phyloP scores from a whole-genome alignment of 1,139 yeast species.

The Zygosaccharomyces pseudobailii region DNA sequence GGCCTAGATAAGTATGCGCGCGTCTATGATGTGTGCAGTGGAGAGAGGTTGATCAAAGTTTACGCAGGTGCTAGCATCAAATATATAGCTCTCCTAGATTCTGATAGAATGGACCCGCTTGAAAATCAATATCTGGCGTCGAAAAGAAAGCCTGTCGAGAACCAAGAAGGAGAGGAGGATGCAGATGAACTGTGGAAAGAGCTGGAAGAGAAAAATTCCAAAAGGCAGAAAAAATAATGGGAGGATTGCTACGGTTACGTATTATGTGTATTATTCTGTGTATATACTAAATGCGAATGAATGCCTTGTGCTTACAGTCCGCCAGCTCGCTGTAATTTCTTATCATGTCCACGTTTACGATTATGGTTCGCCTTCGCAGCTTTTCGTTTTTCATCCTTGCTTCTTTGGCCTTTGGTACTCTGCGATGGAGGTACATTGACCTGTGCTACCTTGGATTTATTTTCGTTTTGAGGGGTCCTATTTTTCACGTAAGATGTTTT shows the following conservation, averaged over 20 bases:
- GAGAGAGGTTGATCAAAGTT: constrained; percentile 64
- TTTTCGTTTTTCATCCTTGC: constrained; percentile 52
- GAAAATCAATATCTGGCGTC: constrained; percentile 13
- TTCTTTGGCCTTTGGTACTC: constrained; percentile 36
- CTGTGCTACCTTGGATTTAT: constrained; percentile 6
- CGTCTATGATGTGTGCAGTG: constrained; percentile 56
- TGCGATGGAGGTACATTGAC: constrained; percentile 1
- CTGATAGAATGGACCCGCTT: constrained; percentile 13
- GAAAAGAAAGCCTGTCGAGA: constrained; percentile 15
- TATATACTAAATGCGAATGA: not conserved
- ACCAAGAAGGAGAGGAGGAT: constrained; percentile 15
- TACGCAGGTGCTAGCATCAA: constrained; percentile 73
- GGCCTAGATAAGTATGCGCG: constrained; percentile 85
- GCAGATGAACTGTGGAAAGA: constrained; percentile 23
- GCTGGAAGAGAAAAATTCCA: constrained; percentile 14
- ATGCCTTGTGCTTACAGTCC: constrained; percentile 3
- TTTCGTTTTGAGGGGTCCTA: constrained; percentile 9
- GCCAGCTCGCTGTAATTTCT: constrained; percentile 41
- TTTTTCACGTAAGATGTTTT: constrained; percentile 29
- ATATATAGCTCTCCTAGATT: constrained; percentile 45
- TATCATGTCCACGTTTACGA: constrained; percentile 57
- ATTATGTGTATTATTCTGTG: not conserved
- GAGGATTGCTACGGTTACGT: not conserved
- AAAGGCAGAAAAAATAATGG: constrained; percentile 1
- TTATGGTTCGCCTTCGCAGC: constrained; percentile 58